Evolutionary conservation across 495 filamentous ascomycete species (phyloP), one percentile per base, ranked within the genome.

Genomic region (Penicillium paxilli): DNA sequence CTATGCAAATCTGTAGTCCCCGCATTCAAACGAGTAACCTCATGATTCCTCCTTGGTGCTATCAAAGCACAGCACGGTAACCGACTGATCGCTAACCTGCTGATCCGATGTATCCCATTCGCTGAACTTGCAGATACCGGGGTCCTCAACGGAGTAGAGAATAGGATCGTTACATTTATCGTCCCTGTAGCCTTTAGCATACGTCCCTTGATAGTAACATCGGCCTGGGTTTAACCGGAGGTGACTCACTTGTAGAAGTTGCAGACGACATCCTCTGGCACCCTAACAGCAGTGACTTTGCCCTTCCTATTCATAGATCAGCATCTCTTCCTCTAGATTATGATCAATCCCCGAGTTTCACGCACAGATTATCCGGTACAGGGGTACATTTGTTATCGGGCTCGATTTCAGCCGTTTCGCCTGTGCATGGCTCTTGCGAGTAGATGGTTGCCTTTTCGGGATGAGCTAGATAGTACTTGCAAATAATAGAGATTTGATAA

Each of bases 351-450:
- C 12, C 35, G n/a, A 16, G 35, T 42, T 24, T 3, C 40, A 23
- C 40, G 23, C 23, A 42, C 40, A 42, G 14, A 8, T 2, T 42
- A 0, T 42, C 40, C 1, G 40, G 40, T 10, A 42, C 21, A n/a
- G 23, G 3, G 19, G 40, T 42, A 14, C 40, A 42, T 12, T 42
- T 11, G n/a, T 42, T 42, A 20, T 42, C 23, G 23, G 40, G 40
- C 40, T 42, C 20, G 20, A 42, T 42, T n/a, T 42, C 0, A 9
- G 40, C 21, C 4, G 21, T 11, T 21, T 42, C 40, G 8, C 40
- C 40, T 42, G 40, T 42, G 40, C 40, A 42, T 8, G 40, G 40
- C 40, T 42, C 40, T 42, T 42, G 40, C 1, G 40, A 42, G n/a
- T 23, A 42, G 14, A 42, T 11, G 4, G 40, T 42, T 9, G 21